Conservation (phyloP, 306 rosid species). For the Carpinus viminea region DNA sequence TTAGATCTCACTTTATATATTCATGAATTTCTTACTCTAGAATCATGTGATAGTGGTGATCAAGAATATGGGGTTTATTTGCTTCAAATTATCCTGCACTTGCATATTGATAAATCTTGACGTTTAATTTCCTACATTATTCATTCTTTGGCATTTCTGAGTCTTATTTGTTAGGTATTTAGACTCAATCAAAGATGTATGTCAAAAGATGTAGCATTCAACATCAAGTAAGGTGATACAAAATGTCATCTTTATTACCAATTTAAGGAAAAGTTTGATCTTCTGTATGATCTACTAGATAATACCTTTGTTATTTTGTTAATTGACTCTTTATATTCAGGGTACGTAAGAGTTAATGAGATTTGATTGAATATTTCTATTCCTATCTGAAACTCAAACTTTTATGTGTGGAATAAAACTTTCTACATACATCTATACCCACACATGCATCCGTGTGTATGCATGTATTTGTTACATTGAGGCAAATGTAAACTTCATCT, state of each 20-base stretch:
- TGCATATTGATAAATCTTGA: conserved; percentile 15
- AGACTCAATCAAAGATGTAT: not conserved
- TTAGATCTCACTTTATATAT: conserved; percentile 16
- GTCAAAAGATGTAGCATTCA: not conserved
- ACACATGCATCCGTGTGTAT: not conserved
- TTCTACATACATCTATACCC: not conserved
- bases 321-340: not conserved
- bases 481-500: not conserved
- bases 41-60: conserved; percentile 1
- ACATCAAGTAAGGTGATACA: not conserved
- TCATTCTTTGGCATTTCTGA: not conserved
- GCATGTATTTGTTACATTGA: not conserved
- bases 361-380: not conserved
- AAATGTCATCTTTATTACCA: not conserved
- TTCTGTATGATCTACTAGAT: not conserved
- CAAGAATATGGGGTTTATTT: not conserved
- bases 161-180: not conserved
- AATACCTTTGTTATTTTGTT: not conserved
- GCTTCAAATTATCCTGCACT: conserved; percentile 2
- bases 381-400: not conserved
- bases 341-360: not conserved
- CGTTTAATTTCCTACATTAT: conserved; percentile 20
- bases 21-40: conserved; percentile 9
- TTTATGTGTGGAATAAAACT: not conserved
- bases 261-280: no score